Base-by-base conservation (phyloP, 495 filamentous ascomycete genomes). In the Tuber indicum region DNA sequence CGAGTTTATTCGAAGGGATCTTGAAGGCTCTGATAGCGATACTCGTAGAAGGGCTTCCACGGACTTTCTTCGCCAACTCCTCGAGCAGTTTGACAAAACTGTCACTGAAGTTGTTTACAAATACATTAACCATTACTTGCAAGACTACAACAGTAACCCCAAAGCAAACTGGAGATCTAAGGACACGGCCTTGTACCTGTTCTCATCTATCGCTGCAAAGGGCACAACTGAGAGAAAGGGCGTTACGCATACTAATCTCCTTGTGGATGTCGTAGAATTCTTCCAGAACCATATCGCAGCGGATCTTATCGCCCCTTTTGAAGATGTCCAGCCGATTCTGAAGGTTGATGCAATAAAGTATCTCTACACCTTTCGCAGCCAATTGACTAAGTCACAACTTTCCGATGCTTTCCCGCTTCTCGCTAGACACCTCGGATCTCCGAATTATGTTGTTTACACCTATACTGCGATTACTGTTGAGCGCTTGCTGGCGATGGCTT, bases 281-380 rank as follows among this genome's bases (percentile, higher is more conserved):
- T 97, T 99, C 86, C 90, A 94, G 84, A 91, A 91, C 47, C 89
- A 98, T 83, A 91, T 98, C 82, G 94, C 94, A 32, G 88, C 88
- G 5, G 95, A 98, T 83, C 87, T 99, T 66, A 82, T 94, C 62
- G 85, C 89, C 19, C 87, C 90, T 66, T 82, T 81, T 70, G 85
- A 87, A 8, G 89, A 88, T 17, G 87, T 91, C 1, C 87, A 95
- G 79, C 91, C 94, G 21, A 94, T 99, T 76, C 88, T 97, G 73
- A 94, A 97, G 86, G 96, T 98, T 36, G 96, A 97, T 85, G 94
- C 95, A 26, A 97, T 99, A 86, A 98, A 98, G 83, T 99, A 94
- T 84, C 88, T 98, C 36, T 97, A 98, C 85, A 91, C 89, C 70
- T 99, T 99, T 90, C 90, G 96, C 75, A 96, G 93, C 83, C 93